Conservation (phyloP, 768 basidiomycete species). For the Kwoniella bestiolae region DNA sequence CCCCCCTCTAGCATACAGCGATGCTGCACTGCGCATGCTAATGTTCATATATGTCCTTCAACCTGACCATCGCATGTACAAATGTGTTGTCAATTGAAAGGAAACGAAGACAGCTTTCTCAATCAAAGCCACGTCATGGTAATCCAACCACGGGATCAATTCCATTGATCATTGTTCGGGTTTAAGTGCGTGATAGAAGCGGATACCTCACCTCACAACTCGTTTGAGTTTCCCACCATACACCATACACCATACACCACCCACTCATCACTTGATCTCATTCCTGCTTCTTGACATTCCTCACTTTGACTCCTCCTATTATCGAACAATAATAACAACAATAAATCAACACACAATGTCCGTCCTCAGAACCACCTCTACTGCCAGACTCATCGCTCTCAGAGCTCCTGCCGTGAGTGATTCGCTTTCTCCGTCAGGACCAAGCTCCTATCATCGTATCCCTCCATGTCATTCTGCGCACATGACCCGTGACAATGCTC, state of each 20-base stretch:
- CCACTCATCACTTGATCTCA: not conserved
- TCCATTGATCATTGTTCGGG: not conserved
- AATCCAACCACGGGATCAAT: not conserved
- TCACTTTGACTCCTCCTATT: not conserved
- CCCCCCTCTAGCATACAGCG: too few species aligned
- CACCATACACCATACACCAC: not conserved
- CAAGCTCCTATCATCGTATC: not conserved
- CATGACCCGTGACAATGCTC: too few species aligned
- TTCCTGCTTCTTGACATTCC: too few species aligned
- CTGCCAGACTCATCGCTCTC: constrained; percentile 31
- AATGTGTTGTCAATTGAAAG: not conserved
- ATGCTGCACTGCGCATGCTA: too few species aligned
- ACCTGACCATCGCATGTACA: not conserved
- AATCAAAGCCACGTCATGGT: constrained; percentile 8
- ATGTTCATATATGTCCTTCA: too few species aligned
- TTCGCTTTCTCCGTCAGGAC: not conserved
- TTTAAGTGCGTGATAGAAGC: too few species aligned
- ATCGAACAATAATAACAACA: not conserved
- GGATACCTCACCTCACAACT: too few species aligned
- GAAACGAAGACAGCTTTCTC: not conserved
- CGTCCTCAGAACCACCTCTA: constrained; percentile 17
- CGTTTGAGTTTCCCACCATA: not conserved
- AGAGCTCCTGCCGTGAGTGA: constrained; percentile 42
- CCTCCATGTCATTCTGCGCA: too few species aligned
- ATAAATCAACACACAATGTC: constrained; percentile 14